Base-by-base conservation (phyloP, 345 rosid species). In the Leavenworthia alabamica region DNA sequence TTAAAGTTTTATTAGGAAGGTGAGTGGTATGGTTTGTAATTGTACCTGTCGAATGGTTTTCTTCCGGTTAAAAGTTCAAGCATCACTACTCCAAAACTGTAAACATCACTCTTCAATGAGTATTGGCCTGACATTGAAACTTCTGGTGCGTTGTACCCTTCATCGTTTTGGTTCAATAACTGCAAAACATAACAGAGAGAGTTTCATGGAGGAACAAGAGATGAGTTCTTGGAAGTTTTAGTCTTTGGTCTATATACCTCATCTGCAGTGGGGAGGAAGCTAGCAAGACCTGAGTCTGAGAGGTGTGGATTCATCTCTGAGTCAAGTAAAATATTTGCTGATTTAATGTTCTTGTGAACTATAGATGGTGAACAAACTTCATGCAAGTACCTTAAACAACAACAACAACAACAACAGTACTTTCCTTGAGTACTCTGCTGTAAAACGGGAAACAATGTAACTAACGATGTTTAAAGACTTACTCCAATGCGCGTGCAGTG, bases 41-140 rank as follows among this genome's bases (percentile, higher is more conserved):
- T 7, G 9, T 51, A 85, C 99, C 92, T 93, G 72, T 93, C 99
- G 64, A 87, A 93, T 54, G 99, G 99, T 74, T 87, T 86, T 49
- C 99, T 95, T 54, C 99, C 99, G 9, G 96, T 87, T 40, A 90
- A 83, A 71, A 93, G 96, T 78, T 93, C 99, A 78, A 89, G 76
- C 99, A 93, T 93, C 70, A 89, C 97, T 28, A 85, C 90, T 58
- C 99, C 99, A 60, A 93, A 89, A 74, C 90, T 78, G 64, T 93
- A 93, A 20, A 93, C 92, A 69, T 93, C 99, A 49, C 99, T 93
- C 80, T 93, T 81, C 10, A 93, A 77, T 39, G 94, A 81, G 72
- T 89, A 86, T 56, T 82, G 88, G 49, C 95, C 97, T 19, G 99
- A 86, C 97, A 93, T 80, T 3, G 86, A 79, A 62, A 88, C 91